Base-by-base conservation (phyloP, 1,284 basidiomycete genomes). In the Stereum hirsutum region DNA sequence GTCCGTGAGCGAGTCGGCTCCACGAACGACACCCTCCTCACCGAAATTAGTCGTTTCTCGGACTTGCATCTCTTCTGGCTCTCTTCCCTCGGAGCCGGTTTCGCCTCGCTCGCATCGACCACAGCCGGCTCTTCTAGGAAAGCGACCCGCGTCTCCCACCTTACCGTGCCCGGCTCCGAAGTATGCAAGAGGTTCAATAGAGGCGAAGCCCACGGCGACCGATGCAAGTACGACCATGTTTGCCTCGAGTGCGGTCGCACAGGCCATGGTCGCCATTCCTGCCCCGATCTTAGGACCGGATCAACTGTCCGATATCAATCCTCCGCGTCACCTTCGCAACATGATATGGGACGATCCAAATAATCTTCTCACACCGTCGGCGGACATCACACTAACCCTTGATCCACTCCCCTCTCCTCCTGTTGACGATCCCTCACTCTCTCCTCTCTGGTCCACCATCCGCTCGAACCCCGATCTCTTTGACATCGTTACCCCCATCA, bases 401-500 rank as follows among this genome's bases (percentile, higher is more conserved):
- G 8, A 8, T 8, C 28, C 28, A 8, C 28, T 30, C 28, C n/a
- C 28, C 10, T 30, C 28, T 30, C 28, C 28, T 8, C 28, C n/a
- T 8, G 10, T 30, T 30, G 10, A 30, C n/a, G 28, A 30, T 8
- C 28, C n/a, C n/a, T n/a, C 8, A n/a, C 28, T 8, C 28, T 8
- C 28, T 30, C 8, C 28, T 30, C 10, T n/a, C n/a, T n/a, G 8
- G 10, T 5, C 4, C 12, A 35, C 34, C 34, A 35, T 35, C 12
- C 10, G 14, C 5, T 12, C 14, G 3, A 14, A 41, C 24, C 52
- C 57, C 2, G 30, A 61, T 5, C 51, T 66, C 0, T 66, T 68
- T 48, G 49, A 57, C 21, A 57, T 66, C 17, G 57, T 58, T 8
- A 60, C 63, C 0, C 63, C 64, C 0, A 57, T 68, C 44, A 50